Conservation (phyloP, 75 land plant genomes). For the Chamaecyparis obtusa region DNA sequence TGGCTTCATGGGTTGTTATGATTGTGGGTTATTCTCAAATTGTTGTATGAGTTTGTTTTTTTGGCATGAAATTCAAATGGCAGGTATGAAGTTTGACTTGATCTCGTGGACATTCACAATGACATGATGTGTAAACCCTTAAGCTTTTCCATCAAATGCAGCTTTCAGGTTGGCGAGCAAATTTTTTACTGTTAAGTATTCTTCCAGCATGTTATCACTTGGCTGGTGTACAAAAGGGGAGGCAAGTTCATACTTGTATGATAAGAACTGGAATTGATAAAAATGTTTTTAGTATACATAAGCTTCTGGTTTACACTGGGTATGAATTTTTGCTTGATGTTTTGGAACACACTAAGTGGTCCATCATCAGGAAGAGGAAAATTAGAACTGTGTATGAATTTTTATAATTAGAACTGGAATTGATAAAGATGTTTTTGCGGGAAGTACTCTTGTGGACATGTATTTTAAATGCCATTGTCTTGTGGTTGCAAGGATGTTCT, state of each 20-base stretch:
- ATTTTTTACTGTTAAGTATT: constrained; percentile 19
- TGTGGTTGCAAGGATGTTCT: constrained; percentile 33
- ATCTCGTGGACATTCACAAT: constrained; percentile 22
- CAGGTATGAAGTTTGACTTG: constrained; percentile 11
- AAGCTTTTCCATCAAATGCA: constrained; percentile 51
- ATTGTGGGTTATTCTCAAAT: constrained; percentile 12
- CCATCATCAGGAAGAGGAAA: too few relatives aligned
- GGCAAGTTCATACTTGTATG: neutral
- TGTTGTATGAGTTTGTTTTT: constrained; percentile 9
- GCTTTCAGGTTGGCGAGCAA: constrained; percentile 27
- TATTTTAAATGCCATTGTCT: constrained; percentile 31
- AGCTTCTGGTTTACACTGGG: too few relatives aligned
- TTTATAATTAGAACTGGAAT: too few relatives aligned
- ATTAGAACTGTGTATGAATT: too few relatives aligned
- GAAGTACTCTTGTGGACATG: constrained; percentile 50
- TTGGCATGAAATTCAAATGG: constrained; percentile 17
- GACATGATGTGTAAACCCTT: constrained; percentile 26
- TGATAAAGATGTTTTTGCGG: constrained; percentile 37
- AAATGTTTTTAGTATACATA: too few relatives aligned
- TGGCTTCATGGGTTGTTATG: constrained; percentile 11
- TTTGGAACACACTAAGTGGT: too few relatives aligned
- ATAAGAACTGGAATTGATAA: neutral
- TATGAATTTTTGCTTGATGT: too few relatives aligned
- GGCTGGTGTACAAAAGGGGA: constrained; percentile 10
- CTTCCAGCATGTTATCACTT: constrained; percentile 20